A percentile compares a stretch with the other conserved stretches of the same genome.
These are phyloP conservation scores for Phytophthora rubi DNA, from an alignment of 352 stramenopile genomes.

Conservation along the genomic window DNA sequence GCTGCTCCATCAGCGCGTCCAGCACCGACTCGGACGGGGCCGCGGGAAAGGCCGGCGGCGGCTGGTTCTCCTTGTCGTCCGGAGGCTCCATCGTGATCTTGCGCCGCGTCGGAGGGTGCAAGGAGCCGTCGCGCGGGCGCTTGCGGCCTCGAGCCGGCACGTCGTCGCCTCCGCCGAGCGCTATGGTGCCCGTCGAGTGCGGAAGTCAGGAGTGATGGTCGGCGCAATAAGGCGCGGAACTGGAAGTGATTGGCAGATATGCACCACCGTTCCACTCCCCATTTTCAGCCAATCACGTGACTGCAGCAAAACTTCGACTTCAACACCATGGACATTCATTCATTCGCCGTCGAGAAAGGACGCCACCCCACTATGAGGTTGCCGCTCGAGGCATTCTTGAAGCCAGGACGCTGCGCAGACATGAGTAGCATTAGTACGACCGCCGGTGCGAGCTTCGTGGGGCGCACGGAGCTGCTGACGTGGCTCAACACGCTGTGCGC, in stretches of 20 bases:
- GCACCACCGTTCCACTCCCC: not conserved
- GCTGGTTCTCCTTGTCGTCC: constrained; percentile 56
- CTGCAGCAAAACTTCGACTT: not conserved
- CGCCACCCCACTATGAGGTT: not conserved
- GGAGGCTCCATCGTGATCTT: constrained; percentile 35
- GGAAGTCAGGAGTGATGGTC: constrained; percentile 25
- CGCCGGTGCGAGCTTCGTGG: not conserved
- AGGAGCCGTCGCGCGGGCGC: constrained; percentile 36
- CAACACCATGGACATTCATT: not conserved
- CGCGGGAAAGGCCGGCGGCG: constrained; percentile 4
- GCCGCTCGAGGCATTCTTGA: no score
- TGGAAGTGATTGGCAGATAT: not conserved
- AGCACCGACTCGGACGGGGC: not conserved
- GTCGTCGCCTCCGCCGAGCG: constrained; percentile 12
- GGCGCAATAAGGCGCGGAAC: not conserved
- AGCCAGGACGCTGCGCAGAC: not conserved
- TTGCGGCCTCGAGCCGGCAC: constrained; percentile 32
- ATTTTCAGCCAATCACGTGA: not conserved
- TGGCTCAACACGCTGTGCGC: constrained; percentile 96
- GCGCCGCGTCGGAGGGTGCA: constrained; percentile 30
- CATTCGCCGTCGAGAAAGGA: not conserved
- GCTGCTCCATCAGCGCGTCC: constrained; percentile 21
- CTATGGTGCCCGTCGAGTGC: constrained; percentile 15
- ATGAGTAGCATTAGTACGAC: not conserved
- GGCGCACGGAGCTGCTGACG: constrained; percentile 87